Evolutionary conservation across 2,329 filamentous ascomycete species (phyloP), one percentile per base, ranked within the genome.

Genomic region (Aspergillus transmontanensis): DNA sequence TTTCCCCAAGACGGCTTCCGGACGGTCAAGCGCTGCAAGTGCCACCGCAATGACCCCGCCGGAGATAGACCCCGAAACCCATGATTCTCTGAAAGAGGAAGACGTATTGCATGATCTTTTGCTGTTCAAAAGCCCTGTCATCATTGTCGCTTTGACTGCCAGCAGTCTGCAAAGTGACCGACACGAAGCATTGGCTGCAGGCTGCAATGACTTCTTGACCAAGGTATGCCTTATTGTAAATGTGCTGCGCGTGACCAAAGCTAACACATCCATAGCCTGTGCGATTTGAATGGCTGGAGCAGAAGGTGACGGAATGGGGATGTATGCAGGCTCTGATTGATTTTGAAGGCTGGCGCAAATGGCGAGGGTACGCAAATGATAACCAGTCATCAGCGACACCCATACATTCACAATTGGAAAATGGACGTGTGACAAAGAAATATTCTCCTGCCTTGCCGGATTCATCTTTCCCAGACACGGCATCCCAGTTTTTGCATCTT

Each of bases 251-350:
- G 23, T 28, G 11, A 12, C 12, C 26, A n/a, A 34, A 43, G 23
- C 60, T 66, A 46, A 36, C 6, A 68, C 61, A n/a, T 39, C 6
- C 39, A 12, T 55, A 97, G 92, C 95, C 95, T 23, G 94, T 99
- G 69, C 96, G 96, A 76, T 97, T 97, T 75, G 91, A 96, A 64
- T 99, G 94, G 94, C 87, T 99, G 30, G 93, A 97, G 77, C 89
- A 94, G 62, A 99, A 99, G 78, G 94, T 98, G 70, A 97, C 96
- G 81, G 95, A 99, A 83, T 99, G 95, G 95, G 95, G 95, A 61
- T 98, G 95, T 82, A 99, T 99, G 95, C 95, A 98, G 82, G 95
- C 95, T 11, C 85, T 99, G 28, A 98, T 99, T 73, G 95, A 99
- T 81, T 98, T 95, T 76, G 94, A 98, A 76, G 95, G 95, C 65